Percentiles rank a stretch among this genome's conserved stretches.
Conservation (phyloP, 2,329 filamentous ascomycete species). For the Monosporascus sp. region DNA sequence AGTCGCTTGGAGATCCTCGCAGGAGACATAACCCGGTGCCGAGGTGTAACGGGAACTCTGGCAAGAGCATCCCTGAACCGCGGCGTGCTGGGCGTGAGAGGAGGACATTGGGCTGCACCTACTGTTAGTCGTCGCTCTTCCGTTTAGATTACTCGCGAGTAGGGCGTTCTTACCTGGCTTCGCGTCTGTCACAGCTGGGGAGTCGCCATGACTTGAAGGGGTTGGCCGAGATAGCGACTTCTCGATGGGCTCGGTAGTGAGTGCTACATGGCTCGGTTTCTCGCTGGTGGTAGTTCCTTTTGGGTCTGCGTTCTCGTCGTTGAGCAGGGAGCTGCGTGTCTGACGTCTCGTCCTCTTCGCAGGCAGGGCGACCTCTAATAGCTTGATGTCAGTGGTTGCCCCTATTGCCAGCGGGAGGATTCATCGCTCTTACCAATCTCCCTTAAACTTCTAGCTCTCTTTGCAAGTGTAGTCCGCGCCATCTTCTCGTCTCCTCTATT, state of each 20-base stretch:
- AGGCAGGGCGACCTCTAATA: constrained; percentile 28
- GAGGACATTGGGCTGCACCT: constrained; percentile 33
- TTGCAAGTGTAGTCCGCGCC: constrained; percentile 36
- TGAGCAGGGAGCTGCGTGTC: constrained; percentile 39
- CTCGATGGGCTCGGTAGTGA: constrained; percentile 32
- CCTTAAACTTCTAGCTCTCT: constrained; percentile 36
- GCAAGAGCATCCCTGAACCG: constrained; percentile 75
- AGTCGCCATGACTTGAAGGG: constrained; percentile 12
- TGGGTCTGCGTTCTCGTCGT: constrained; percentile 65
- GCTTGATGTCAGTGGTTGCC: constrained; percentile 12
- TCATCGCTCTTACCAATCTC: constrained; percentile 28
- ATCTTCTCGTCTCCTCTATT: constrained; percentile 12
- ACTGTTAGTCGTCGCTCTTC: constrained; percentile 5
- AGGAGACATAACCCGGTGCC: constrained; percentile 74
- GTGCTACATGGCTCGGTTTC: constrained; percentile 38
- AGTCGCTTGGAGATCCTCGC: constrained; percentile 71
- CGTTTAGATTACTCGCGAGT: not conserved
- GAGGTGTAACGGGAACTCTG: constrained; percentile 69
- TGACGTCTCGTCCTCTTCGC: constrained; percentile 43
- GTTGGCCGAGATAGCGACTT: constrained; percentile 18
- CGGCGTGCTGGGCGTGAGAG: constrained; percentile 67
- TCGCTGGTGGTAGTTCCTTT: constrained; percentile 33
- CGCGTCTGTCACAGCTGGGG: constrained; percentile 4
- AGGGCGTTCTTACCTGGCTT: constrained; percentile 13
- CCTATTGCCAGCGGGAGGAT: not conserved